These are phyloP conservation scores for Corylus avellana DNA, from an alignment of 306 rosid genomes.

Conservation along the genomic window DNA sequence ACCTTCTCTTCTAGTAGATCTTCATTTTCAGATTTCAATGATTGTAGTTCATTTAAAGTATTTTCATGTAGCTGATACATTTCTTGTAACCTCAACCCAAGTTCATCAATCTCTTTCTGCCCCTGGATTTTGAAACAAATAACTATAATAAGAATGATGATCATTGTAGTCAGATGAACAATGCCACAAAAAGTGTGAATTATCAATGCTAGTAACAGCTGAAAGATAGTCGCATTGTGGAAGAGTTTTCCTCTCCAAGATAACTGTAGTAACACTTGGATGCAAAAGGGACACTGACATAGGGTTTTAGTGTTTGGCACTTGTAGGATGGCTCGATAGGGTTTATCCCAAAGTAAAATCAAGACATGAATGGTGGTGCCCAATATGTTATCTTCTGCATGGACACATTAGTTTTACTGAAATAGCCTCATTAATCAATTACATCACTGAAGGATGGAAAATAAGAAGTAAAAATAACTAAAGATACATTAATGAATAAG, in stretches of 20 bases:
- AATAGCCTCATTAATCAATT: background rate
- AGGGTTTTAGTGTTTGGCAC: background rate
- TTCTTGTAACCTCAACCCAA: conserved; percentile 44
- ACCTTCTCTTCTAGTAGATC: conserved; percentile 52
- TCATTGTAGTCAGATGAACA: background rate
- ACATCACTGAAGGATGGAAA: background rate
- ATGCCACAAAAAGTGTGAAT: background rate
- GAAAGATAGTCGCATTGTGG: background rate
- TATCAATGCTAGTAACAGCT: background rate
- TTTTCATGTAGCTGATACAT: conserved; percentile 41
- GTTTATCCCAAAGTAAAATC: conserved; percentile 7
- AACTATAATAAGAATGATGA: background rate
- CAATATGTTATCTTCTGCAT: too few relatives aligned
- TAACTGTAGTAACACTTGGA: background rate
- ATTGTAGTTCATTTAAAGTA: conserved; percentile 44
- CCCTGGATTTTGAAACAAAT: conserved; percentile 31
- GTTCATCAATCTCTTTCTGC: conserved; percentile 44
- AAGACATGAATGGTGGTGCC: background rate
- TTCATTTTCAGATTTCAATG: conserved; percentile 43
- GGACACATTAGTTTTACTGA: too few relatives aligned
- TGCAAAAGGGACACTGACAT: background rate
- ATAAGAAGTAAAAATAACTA: background rate
- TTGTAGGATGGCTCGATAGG: background rate
- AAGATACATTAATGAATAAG: background rate
- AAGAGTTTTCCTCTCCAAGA: conserved; percentile 6